These are phyloP conservation scores for Alternaria triticina DNA, from an alignment of 2,329 filamentous ascomycete species.

Conservation along the genomic window DNA sequence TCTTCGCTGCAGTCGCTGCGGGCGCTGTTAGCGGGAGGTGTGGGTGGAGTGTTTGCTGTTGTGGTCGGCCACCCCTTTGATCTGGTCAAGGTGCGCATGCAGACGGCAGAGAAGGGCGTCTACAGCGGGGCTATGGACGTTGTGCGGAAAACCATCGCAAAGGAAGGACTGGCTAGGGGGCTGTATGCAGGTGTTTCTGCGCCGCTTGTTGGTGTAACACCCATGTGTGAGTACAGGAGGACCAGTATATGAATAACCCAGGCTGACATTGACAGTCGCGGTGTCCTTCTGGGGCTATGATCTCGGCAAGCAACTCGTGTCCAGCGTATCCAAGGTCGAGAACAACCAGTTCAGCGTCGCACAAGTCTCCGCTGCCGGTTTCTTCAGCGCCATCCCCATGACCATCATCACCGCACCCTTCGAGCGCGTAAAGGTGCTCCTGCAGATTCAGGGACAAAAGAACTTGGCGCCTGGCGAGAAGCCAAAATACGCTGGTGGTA, in stretches of 20 bases:
- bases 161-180: slow-evolving; percentile 79
- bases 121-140: slow-evolving; percentile 92
- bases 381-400: slow-evolving; percentile 95
- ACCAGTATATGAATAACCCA: background rate
- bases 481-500: slow-evolving; percentile 84
- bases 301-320: slow-evolving; percentile 88
- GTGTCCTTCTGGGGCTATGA: slow-evolving; percentile 87
- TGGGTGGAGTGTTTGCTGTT: slow-evolving; percentile 92
- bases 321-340: slow-evolving; percentile 67
- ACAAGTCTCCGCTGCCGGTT: slow-evolving; percentile 90
- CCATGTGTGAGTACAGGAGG: slow-evolving; percentile 81
- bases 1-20: slow-evolving; percentile 70
- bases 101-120: slow-evolving; percentile 92
- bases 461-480: slow-evolving; percentile 85
- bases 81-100: slow-evolving; percentile 94
- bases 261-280: slow-evolving; percentile 56
- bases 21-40: slow-evolving; percentile 86
- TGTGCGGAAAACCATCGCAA: slow-evolving; percentile 83
- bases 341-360: slow-evolving; percentile 78
- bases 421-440: slow-evolving; percentile 97
- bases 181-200: slow-evolving; percentile 97
- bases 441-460: slow-evolving; percentile 96
- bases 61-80: slow-evolving; percentile 95
- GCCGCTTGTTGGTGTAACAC: slow-evolving; percentile 92
- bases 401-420: slow-evolving; percentile 98